A percentile compares a stretch with the other conserved stretches of the same genome.
Conservation (phyloP, 2,329 filamentous ascomycete genomes). For the Colletotrichum liaoningense region DNA sequence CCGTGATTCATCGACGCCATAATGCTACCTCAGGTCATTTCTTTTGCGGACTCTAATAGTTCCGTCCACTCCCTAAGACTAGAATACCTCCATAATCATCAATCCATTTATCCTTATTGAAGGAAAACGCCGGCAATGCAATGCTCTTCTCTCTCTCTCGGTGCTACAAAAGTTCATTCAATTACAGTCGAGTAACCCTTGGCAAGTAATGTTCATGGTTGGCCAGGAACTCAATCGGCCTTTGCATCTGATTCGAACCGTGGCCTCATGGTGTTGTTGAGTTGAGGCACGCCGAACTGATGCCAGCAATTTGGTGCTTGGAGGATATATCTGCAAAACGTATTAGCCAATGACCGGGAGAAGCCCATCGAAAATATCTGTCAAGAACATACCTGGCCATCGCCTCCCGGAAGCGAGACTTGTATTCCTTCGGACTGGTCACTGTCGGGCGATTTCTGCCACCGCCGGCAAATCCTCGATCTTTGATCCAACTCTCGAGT, state of each 20-base stretch:
- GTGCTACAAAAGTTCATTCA: neutral
- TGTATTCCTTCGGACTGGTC: constrained; percentile 97
- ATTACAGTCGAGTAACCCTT: neutral
- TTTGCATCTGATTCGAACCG: constrained; percentile 35
- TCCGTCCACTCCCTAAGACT: neutral
- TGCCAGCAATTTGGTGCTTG: constrained; percentile 83
- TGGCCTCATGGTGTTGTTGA: constrained; percentile 31
- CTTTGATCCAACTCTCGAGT: constrained; percentile 99
- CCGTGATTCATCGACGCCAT: constrained; percentile 28
- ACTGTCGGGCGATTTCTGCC: constrained; percentile 90
- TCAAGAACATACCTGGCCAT: constrained; percentile 83
- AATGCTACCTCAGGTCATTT: constrained; percentile 3
- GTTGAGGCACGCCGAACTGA: constrained; percentile 62
- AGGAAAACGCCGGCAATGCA: constrained; percentile 22
- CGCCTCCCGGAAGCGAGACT: constrained; percentile 92
- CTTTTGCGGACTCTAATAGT: neutral
- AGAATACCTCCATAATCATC: neutral
- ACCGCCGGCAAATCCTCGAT: constrained; percentile 83
- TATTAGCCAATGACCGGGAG: constrained; percentile 15
- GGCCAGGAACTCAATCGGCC: neutral
- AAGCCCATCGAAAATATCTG: neutral
- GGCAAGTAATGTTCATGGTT: neutral
- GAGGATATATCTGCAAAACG: constrained; percentile 69
- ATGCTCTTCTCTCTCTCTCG: neutral
- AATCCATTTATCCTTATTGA: constrained; percentile 1